A percentile compares a stretch with the other conserved stretches of the same genome.
Evolutionary conservation across 805 yeast genomes (phyloP).

Genomic region (Dipodascopsis tothii): DNA sequence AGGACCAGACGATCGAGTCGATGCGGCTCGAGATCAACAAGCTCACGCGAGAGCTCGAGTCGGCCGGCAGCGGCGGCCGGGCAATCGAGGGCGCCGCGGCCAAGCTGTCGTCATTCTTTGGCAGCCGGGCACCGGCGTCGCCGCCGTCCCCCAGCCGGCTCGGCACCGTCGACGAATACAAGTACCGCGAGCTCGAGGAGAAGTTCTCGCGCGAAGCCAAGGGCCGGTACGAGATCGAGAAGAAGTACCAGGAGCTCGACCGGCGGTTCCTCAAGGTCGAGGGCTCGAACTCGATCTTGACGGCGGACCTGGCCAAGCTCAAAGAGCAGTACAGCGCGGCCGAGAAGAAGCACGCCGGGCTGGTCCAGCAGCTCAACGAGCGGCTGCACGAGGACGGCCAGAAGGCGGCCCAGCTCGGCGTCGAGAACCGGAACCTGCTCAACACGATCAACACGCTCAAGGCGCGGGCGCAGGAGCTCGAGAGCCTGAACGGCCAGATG

Average conservation of each 20-base stretch:
- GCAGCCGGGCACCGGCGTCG: background rate
- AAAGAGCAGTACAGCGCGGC: constrained; percentile 13
- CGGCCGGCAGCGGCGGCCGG: background rate
- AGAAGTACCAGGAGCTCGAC: constrained; percentile 16
- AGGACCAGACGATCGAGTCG: background rate
- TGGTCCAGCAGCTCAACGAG: background rate
- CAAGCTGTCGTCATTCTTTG: background rate
- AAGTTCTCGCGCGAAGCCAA: constrained; percentile 22
- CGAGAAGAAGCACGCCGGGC: constrained; percentile 6
- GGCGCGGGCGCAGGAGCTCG: background rate
- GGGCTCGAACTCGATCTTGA: constrained; percentile 7
- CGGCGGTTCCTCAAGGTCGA: constrained; percentile 18
- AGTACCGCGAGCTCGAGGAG: constrained; percentile 13
- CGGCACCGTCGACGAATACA: constrained; percentile 2
- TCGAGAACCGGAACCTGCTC: background rate
- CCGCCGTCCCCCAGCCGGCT: background rate
- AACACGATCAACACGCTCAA: background rate
- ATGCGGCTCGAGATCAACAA: background rate
- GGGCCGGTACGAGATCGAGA: constrained; percentile 18
- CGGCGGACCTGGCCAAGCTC: constrained; percentile 10
- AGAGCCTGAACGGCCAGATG: background rate
- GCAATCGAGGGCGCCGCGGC: background rate
- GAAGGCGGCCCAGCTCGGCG: background rate
- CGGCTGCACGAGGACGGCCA: background rate
- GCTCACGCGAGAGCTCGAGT: background rate